Evolutionary conservation across 768 basidiomycete genomes (phyloP).

Genomic region (Phylloporus arenicola): DNA sequence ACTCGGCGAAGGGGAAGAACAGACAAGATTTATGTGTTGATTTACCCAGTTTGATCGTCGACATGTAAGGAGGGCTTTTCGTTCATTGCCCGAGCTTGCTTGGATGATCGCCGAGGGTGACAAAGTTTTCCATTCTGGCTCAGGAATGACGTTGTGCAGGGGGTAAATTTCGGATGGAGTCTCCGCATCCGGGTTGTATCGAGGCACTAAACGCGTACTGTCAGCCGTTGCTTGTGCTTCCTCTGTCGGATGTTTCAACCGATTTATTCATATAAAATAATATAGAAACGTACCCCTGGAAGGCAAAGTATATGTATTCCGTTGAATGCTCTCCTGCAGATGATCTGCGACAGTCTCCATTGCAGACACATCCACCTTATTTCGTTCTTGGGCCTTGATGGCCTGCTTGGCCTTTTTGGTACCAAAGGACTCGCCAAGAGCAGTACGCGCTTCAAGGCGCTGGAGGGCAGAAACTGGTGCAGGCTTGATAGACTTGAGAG

Average conservation of each 20-base stretch:
- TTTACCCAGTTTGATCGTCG: slow-evolving; percentile 67
- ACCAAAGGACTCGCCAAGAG: slow-evolving; percentile 90
- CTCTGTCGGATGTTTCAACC: slow-evolving; percentile 37
- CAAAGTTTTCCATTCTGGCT: slow-evolving; percentile 74
- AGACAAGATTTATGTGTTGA: slow-evolving; percentile 45
- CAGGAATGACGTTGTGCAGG: slow-evolving; percentile 70
- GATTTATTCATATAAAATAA: background rate
- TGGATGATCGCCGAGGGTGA: slow-evolving; percentile 50
- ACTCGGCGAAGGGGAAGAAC: slow-evolving; percentile 43
- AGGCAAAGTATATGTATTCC: slow-evolving; percentile 62
- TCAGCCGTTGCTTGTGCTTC: slow-evolving; percentile 62
- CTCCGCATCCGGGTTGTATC: slow-evolving; percentile 59
- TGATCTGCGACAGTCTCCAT: slow-evolving; percentile 81
- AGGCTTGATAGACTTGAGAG: slow-evolving; percentile 61
- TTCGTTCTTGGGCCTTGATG: slow-evolving; percentile 82
- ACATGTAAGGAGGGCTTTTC: slow-evolving; percentile 55
- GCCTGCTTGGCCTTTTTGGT: slow-evolving; percentile 89
- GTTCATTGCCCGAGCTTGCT: slow-evolving; percentile 43
- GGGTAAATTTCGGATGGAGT: slow-evolving; percentile 72
- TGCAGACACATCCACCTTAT: slow-evolving; percentile 81
- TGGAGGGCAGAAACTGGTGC: slow-evolving; percentile 44
- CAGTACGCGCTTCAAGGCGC: slow-evolving; percentile 59
- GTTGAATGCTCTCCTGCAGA: slow-evolving; percentile 79
- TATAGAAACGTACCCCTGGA: slow-evolving; percentile 51
- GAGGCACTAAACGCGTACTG: slow-evolving; percentile 68